Percentiles rank a stretch among this genome's conserved stretches.
Evolutionary conservation across 257 asterid genomes (phyloP).

Genomic region (Solanum chiquidenum): DNA sequence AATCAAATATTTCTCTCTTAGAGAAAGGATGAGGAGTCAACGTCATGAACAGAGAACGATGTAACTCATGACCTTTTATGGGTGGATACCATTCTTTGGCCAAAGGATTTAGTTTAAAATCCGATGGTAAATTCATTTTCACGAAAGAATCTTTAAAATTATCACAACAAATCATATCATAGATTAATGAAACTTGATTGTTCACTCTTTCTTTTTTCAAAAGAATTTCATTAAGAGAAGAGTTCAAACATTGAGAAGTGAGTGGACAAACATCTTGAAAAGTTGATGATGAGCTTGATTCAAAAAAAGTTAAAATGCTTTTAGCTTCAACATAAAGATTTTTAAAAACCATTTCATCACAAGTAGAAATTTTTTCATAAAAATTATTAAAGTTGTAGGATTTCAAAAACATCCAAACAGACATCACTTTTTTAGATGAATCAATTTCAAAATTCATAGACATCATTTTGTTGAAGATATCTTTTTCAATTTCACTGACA

Average conservation of each 20-base stretch:
- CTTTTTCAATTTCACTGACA: not conserved
- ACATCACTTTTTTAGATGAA: not conserved
- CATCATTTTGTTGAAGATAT: not conserved
- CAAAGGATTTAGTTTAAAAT: not conserved
- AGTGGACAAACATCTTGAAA: not conserved
- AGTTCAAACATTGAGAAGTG: not conserved
- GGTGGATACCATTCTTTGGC: not conserved
- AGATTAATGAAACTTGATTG: not conserved
- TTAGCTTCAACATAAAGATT: not conserved
- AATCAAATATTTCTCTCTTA: not conserved
- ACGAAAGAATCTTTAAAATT: not conserved
- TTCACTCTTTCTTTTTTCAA: not conserved
- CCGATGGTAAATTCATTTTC: not conserved
- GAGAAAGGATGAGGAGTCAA: not conserved
- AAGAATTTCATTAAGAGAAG: not conserved
- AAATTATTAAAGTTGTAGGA: not conserved
- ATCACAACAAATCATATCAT: not conserved
- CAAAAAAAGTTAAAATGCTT: not conserved
- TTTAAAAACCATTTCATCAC: not conserved
- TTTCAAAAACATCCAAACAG: not conserved
- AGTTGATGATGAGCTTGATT: not conserved
- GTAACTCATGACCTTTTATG: not conserved
- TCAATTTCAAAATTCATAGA: not conserved
- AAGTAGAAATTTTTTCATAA: not conserved
- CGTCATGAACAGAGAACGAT: not conserved